A percentile compares a stretch with the other conserved stretches of the same genome.
phyloP scores from a whole-genome alignment of 176 grass and related monocot species.

The Cymbopogon citratus region DNA sequence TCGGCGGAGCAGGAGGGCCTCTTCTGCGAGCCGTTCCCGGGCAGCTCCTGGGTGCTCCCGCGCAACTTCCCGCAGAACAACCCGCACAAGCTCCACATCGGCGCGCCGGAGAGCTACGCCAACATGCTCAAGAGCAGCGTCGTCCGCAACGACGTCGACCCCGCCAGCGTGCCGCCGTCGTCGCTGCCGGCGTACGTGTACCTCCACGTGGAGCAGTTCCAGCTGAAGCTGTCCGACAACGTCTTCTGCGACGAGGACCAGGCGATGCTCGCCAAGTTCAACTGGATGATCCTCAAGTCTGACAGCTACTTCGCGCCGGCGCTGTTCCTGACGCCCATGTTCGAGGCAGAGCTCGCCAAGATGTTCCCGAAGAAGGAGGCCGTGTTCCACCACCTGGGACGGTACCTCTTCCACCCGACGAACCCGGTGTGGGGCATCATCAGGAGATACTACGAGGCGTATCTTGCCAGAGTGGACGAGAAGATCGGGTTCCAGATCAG shows the following conservation, averaged over 20 bases:
- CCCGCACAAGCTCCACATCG: constrained; percentile 34
- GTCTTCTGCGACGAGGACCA: constrained; percentile 83
- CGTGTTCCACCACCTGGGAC: constrained; percentile 72
- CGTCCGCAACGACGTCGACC: constrained; percentile 24
- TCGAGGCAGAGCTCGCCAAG: constrained; percentile 40
- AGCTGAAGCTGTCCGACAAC: constrained; percentile 45
- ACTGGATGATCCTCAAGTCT: constrained; percentile 76
- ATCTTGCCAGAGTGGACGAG: constrained; percentile 62
- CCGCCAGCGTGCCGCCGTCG: constrained; percentile 5
- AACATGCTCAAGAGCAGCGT: constrained; percentile 55
- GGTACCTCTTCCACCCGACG: constrained; percentile 72
- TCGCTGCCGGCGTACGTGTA: constrained; percentile 66
- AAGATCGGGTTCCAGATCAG: constrained; percentile 79
- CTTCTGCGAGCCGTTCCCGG: constrained; percentile 84
- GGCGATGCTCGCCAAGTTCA: constrained; percentile 54
- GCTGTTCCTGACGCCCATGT: constrained; percentile 61
- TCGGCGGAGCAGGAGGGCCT: constrained; percentile 52
- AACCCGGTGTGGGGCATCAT: constrained; percentile 68
- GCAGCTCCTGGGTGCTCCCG: constrained; percentile 71
- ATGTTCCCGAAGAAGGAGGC: constrained; percentile 68
- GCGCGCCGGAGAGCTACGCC: constrained; percentile 53
- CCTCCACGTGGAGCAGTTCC: constrained; percentile 58
- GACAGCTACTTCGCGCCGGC: constrained; percentile 85
- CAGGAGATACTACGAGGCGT: constrained; percentile 61
- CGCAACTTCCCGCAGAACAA: constrained; percentile 52